Conservation (phyloP, 2,329 filamentous ascomycete genomes). For the Apiospora sp. region DNA sequence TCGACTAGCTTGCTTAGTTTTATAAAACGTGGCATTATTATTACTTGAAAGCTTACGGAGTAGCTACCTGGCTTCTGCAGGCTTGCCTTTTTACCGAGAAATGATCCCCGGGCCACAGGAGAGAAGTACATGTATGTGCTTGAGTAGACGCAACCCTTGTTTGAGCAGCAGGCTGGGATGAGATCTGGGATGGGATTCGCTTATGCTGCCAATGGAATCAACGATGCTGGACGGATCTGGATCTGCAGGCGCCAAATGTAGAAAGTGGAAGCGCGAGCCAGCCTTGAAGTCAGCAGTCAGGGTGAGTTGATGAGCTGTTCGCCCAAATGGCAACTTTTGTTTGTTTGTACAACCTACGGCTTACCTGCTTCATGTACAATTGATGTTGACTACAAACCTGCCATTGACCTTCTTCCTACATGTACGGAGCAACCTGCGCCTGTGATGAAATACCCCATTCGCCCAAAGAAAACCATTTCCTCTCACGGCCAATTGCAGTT, state of each 20-base stretch:
- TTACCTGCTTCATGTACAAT: neutral
- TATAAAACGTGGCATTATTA: neutral
- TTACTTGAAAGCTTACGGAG: neutral
- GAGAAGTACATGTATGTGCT: too few relatives aligned
- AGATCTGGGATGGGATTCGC: neutral
- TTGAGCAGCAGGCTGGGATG: neutral
- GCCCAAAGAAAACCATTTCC: neutral
- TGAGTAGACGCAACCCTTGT: neutral
- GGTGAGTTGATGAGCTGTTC: neutral
- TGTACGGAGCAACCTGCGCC: neutral
- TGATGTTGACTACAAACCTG: neutral
- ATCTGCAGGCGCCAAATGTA: conserved; percentile 10
- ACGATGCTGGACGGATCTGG: conserved; percentile 3
- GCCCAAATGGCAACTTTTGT: neutral
- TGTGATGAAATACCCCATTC: neutral
- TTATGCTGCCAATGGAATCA: neutral
- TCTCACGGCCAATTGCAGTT: neutral
- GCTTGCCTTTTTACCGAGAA: neutral
- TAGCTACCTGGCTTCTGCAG: neutral
- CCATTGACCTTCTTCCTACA: neutral
- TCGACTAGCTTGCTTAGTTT: neutral
- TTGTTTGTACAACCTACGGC: neutral
- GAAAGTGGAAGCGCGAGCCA: conserved; percentile 4
- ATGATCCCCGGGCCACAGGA: too few relatives aligned
- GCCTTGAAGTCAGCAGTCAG: conserved; percentile 4